Base-by-base conservation (phyloP, 352 stramenopile species). In the Pythium plurisporium region DNA sequence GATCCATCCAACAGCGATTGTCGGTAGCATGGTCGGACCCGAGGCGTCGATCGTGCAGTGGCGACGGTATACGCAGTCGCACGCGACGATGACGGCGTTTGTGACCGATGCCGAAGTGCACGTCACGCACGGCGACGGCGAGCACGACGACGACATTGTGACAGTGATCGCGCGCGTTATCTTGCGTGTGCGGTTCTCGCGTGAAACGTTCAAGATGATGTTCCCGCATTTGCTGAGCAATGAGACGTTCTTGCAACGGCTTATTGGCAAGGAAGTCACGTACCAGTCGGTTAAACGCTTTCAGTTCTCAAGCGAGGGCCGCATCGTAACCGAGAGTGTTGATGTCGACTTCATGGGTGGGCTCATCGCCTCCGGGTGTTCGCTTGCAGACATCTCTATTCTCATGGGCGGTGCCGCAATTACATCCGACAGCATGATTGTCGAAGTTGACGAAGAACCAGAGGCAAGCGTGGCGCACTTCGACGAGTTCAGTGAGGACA, bases 221-320 rank as follows among this genome's bases (percentile, higher is more conserved):
- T 73, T 69, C 37, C 65, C 65, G 4, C 60, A 73, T 38, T 36
- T 67, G 26, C 60, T 67, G 0, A 23, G 45, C 20, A 50, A 70
- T 40, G 52, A 66, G 26, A 9, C 26, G 22, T 55, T 73, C 12
- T 30, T 67, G 14, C 45, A 66, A 31, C 46, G 54, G 29, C 33
- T 73, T 5, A 56, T 73, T 7, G 52, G 53, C 14, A 53, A 53
- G 23, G 52, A 62, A 9, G 20, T 73, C 19, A 43, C 40, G 15
- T 67, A 67, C 51, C 2, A 36, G 3, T 25, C 31, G 2, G 26
- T 64, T 31, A 63, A 49, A 11, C 29, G 40, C 5, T 64, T 70
- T 26, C 48, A 64, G 17, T 70, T 64, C 26, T 36, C 56, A 6
- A 37, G 19, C 29, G 51, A 70, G 10, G 55, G 55, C 11, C 50